Evolutionary conservation across 306 rosid genomes (phyloP).

Genomic region (Quercus ilex): DNA sequence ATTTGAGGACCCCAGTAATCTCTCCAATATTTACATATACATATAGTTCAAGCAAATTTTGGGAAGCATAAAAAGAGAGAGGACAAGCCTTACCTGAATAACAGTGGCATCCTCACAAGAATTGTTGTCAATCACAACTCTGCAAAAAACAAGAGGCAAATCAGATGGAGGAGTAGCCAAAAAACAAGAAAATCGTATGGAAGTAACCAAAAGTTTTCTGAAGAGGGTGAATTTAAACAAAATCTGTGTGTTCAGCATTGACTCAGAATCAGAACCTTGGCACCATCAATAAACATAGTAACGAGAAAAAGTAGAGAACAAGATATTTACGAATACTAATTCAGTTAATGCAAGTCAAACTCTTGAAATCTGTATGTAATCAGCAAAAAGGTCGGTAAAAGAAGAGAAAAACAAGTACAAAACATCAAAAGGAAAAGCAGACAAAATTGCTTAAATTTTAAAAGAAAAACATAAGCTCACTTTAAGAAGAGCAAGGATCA

Average conservation of each 20-base stretch:
- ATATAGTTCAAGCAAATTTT: neutral
- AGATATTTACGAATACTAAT: neutral
- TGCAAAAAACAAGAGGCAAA: slow-evolving; percentile 37
- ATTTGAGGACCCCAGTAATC: neutral
- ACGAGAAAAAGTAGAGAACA: neutral
- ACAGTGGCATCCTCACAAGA: slow-evolving; percentile 74
- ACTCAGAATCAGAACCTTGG: neutral
- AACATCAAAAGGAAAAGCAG: neutral
- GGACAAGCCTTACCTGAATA: slow-evolving; percentile 52
- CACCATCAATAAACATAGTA: neutral
- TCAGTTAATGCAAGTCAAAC: neutral
- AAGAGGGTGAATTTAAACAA: neutral
- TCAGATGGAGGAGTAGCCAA: slow-evolving; percentile 21
- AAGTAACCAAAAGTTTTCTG: neutral
- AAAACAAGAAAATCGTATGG: slow-evolving; percentile 7
- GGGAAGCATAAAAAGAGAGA: slow-evolving; percentile 9
- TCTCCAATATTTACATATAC: neutral
- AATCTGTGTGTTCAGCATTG: neutral
- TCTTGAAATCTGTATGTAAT: neutral
- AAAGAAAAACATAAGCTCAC: neutral
- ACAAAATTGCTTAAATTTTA: neutral
- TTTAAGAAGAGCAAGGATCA: neutral
- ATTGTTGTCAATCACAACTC: slow-evolving; percentile 90
- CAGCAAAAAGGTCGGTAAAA: neutral
- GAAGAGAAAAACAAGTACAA: neutral